These are phyloP conservation scores for Paraphaeosphaeria sporulosa DNA, from an alignment of 2,329 filamentous ascomycete species.

Conservation along the genomic window DNA sequence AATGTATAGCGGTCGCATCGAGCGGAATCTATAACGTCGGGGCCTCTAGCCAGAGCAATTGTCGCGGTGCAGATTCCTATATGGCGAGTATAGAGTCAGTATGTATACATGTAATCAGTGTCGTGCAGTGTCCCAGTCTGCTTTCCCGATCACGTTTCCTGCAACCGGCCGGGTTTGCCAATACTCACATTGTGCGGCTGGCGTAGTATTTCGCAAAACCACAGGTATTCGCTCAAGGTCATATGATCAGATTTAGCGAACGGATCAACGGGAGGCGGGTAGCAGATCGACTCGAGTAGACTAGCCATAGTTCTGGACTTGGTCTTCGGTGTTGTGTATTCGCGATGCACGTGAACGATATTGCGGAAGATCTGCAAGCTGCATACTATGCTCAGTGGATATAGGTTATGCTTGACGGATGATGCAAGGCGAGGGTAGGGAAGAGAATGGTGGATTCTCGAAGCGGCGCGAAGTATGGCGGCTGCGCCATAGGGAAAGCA, in stretches of 20 bases:
- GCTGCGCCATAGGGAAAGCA: not conserved
- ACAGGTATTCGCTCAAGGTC: not conserved
- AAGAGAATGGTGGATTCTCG: not conserved
- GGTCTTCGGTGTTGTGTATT: not conserved
- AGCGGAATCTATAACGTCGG: slow-evolving; percentile 42
- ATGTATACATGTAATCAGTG: not conserved
- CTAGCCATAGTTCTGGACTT: not conserved
- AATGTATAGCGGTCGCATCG: slow-evolving; percentile 84
- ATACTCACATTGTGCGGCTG: not conserved
- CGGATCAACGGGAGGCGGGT: not conserved
- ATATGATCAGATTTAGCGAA: not conserved
- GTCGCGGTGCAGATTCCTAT: not conserved
- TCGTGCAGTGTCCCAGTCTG: not conserved
- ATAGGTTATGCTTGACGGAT: not conserved
- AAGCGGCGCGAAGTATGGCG: not conserved
- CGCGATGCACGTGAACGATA: not conserved
- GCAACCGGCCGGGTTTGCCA: too few relatives aligned
- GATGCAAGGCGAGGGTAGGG: not conserved
- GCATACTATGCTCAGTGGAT: not conserved
- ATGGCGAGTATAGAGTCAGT: too few relatives aligned
- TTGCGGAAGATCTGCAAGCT: not conserved
- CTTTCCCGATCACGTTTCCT: not conserved
- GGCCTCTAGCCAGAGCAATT: not conserved
- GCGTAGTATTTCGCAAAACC: not conserved
- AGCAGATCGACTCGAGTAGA: not conserved